These are phyloP conservation scores for Elsinoe australis DNA, from an alignment of 2,329 filamentous ascomycete species.

Conservation along the genomic window DNA sequence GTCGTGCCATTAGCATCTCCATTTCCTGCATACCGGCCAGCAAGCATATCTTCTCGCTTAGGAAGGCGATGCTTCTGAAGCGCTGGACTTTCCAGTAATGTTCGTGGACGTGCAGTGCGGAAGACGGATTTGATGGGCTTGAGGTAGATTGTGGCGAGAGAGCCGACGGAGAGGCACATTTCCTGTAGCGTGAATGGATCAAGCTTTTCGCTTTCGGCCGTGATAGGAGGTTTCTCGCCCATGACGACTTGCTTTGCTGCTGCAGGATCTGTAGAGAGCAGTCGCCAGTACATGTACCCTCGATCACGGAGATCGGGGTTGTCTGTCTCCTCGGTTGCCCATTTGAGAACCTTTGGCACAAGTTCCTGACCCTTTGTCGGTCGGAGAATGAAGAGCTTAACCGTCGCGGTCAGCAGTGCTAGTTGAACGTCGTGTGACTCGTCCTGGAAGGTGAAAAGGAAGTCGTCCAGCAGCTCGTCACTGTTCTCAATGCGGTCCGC, in stretches of 20 bases:
- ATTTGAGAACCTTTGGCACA: constrained; percentile 90
- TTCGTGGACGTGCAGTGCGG: constrained; percentile 72
- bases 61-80: constrained; percentile 66
- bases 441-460: constrained; percentile 85
- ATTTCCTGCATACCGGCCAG: constrained; percentile 24
- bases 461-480: constrained; percentile 87
- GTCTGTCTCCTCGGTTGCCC: constrained; percentile 98
- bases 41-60: constrained; percentile 44
- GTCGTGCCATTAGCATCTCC: constrained; percentile 16
- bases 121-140: constrained; percentile 98
- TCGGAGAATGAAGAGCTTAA: constrained; percentile 95
- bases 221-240: constrained; percentile 95
- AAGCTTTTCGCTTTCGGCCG: constrained; percentile 88
- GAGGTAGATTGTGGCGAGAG: constrained; percentile 90
- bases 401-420: constrained; percentile 86
- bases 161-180: constrained; percentile 94
- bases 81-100: constrained; percentile 73
- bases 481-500: constrained; percentile 96
- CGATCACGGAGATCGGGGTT: constrained; percentile 93
- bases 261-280: constrained; percentile 84
- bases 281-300: constrained; percentile 99
- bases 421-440: constrained; percentile 94
- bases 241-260: constrained; percentile 85
- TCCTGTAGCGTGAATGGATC: constrained; percentile 89
- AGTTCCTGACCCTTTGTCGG: constrained; percentile 90